These are phyloP conservation scores for Cladosporium sp. DNA, from an alignment of 2,329 filamentous ascomycete species.

Conservation along the genomic window DNA sequence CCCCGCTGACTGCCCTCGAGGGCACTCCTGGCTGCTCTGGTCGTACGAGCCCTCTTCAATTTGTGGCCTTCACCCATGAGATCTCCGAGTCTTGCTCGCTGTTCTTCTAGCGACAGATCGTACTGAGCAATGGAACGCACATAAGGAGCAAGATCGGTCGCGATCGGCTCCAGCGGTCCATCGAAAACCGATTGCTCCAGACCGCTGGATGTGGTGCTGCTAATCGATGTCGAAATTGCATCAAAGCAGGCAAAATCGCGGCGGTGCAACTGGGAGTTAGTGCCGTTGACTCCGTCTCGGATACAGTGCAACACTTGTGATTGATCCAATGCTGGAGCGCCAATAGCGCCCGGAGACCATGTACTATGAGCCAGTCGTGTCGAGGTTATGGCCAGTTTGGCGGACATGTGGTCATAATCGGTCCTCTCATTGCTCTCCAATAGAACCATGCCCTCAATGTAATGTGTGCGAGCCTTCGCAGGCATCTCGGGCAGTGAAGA, in stretches of 20 bases:
- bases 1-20: slow-evolving; percentile 63
- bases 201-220: slow-evolving; percentile 31
- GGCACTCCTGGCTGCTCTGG: slow-evolving; percentile 69
- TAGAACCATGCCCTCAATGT: slow-evolving; percentile 50
- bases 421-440: slow-evolving; percentile 48
- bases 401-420: slow-evolving; percentile 41
- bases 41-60: slow-evolving; percentile 62
- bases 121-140: slow-evolving; percentile 79
- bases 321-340: neutral
- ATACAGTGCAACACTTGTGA: neutral
- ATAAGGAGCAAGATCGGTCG: slow-evolving; percentile 79
- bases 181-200: slow-evolving; percentile 74
- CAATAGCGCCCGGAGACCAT: neutral
- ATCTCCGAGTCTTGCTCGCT: slow-evolving; percentile 60
- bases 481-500: slow-evolving; percentile 57
- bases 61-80: slow-evolving; percentile 51
- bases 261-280: slow-evolving; percentile 26
- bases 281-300: slow-evolving; percentile 17
- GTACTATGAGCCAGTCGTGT: neutral
- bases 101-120: slow-evolving; percentile 66
- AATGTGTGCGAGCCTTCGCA: slow-evolving; percentile 51
- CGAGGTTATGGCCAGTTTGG: slow-evolving; percentile 13
- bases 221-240: slow-evolving; percentile 41
- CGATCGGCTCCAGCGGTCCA: slow-evolving; percentile 61
- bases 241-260: slow-evolving; percentile 49